Evolutionary conservation across 1,284 basidiomycete species (phyloP).

Genomic region (Sanghuangporus sanghuang): DNA sequence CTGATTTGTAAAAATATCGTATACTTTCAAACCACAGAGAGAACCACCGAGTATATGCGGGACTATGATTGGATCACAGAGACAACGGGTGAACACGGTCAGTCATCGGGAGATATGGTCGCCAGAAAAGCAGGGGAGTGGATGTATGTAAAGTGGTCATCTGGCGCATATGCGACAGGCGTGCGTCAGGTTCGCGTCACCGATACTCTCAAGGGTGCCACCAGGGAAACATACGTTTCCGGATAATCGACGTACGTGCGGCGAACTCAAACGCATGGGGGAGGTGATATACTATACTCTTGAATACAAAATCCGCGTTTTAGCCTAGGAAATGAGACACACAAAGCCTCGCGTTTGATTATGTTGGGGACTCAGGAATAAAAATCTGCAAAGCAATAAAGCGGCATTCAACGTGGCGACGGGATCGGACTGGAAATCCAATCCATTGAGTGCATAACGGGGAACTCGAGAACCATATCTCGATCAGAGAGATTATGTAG

Average conservation of each 20-base stretch:
- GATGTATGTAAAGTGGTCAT: background rate
- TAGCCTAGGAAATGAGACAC: background rate
- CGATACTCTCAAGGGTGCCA: background rate
- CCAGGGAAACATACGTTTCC: background rate
- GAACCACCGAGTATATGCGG: background rate
- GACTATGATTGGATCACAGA: background rate
- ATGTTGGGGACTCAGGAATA: background rate
- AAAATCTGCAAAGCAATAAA: background rate
- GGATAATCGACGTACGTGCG: background rate
- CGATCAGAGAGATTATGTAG: background rate
- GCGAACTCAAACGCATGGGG: background rate
- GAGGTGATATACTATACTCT: no score
- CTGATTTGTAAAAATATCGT: background rate
- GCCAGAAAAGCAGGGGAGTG: background rate
- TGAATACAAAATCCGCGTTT: background rate
- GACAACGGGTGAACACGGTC: background rate
- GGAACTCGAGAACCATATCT: background rate
- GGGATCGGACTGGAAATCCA: background rate
- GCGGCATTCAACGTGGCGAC: background rate
- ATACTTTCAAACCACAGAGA: background rate
- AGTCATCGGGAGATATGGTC: background rate
- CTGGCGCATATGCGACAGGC: background rate
- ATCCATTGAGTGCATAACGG: background rate
- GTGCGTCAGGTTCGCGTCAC: constrained; percentile 3
- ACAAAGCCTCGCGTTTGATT: background rate